Conservation (phyloP, 129 eudicot species). For the Ambrosia trifida region DNA sequence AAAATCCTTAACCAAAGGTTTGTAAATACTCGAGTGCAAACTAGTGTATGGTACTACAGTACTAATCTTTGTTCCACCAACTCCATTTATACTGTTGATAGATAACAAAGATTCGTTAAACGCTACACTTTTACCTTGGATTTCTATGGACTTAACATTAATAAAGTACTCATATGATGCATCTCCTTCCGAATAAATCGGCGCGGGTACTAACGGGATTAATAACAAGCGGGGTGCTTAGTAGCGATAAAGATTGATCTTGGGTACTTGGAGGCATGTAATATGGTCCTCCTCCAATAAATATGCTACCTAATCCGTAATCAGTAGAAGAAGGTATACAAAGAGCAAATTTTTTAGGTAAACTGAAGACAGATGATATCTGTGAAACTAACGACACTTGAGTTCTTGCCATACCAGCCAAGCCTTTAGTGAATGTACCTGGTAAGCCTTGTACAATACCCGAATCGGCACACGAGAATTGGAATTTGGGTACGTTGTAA, state of each 20-base stretch:
- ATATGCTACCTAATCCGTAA: conserved; percentile 32
- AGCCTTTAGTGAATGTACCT: conserved; percentile 29
- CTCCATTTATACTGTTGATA: conserved; percentile 35
- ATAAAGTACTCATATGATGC: conserved; percentile 44
- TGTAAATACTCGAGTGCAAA: conserved; percentile 43
- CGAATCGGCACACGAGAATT: conserved; percentile 30
- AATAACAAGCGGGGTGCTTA: conserved; percentile 44
- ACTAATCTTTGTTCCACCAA: conserved; percentile 66
- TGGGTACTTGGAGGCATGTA: conserved; percentile 22
- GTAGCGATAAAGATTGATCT: conserved; percentile 28
- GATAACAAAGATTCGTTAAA: conserved; percentile 32
- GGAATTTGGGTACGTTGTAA: conserved; percentile 12
- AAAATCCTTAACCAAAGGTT: conserved; percentile 39
- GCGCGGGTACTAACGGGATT: conserved; percentile 36
- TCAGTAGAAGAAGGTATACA: conserved; percentile 41
- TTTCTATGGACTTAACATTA: conserved; percentile 31
- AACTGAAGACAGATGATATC: conserved; percentile 32
- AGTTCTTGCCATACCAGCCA: conserved; percentile 42
- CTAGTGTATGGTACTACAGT: conserved; percentile 41
- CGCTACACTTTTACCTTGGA: conserved; percentile 26
- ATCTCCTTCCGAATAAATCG: conserved; percentile 5
- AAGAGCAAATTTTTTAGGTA: conserved; percentile 47
- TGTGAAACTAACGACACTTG: conserved; percentile 34
- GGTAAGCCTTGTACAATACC: conserved; percentile 32
- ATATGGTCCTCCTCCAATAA: conserved; percentile 49